A percentile compares a stretch with the other conserved stretches of the same genome.
phyloP scores from a whole-genome alignment of 2,329 filamentous ascomycete genomes.

The Onygena corvina region DNA sequence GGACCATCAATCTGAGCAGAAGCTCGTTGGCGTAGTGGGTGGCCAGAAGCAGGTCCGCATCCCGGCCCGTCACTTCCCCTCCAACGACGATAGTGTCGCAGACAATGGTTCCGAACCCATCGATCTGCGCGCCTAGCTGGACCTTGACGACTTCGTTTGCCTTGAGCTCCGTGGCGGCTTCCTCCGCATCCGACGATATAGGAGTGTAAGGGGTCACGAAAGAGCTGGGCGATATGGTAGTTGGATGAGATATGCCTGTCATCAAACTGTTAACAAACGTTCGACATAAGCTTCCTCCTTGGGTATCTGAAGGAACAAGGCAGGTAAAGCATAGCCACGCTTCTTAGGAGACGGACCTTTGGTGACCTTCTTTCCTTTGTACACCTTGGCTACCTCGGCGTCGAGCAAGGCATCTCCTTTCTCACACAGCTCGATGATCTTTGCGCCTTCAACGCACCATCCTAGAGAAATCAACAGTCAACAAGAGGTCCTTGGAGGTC shows the following conservation, averaged over 20 bases:
- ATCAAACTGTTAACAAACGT: background rate
- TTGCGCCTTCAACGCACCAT: constrained; percentile 69
- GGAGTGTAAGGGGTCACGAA: constrained; percentile 97
- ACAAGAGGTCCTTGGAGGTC: background rate
- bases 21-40: constrained; percentile 95
- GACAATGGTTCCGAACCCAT: constrained; percentile 91
- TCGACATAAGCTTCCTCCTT: too few relatives aligned
- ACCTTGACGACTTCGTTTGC: constrained; percentile 86
- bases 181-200: constrained; percentile 69
- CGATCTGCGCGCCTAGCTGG: constrained; percentile 96
- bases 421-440: constrained; percentile 89
- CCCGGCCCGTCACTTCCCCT: constrained; percentile 58
- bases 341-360: constrained; percentile 56
- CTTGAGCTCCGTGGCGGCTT: constrained; percentile 69
- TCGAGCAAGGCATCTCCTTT: constrained; percentile 90
- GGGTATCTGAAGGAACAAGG: constrained; percentile 7
- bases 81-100: constrained; percentile 79
- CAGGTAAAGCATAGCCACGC: background rate
- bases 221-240: constrained; percentile 84
- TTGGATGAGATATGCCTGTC: constrained; percentile 78
- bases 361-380: constrained; percentile 91
- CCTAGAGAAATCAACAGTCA: constrained; percentile 31
- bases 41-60: constrained; percentile 78
- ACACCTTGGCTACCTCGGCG: constrained; percentile 89
- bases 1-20: constrained; percentile 78